phyloP scores from a whole-genome alignment of 352 stramenopile species.

The Phytophthora litchii region DNA sequence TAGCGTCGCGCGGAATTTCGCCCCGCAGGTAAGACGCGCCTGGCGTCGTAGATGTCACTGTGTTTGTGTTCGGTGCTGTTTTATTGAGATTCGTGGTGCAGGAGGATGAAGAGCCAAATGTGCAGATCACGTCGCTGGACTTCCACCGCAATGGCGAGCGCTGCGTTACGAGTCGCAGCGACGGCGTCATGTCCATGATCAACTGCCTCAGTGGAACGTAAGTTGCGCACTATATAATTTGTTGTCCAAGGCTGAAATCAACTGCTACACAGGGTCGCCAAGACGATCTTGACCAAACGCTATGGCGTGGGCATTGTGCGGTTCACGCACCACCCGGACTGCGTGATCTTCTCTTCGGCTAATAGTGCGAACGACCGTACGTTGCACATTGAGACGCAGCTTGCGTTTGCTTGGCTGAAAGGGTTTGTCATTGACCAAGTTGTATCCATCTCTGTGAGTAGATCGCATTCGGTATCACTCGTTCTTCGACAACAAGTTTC shows the following conservation, averaged over 20 bases:
- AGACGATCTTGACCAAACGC: slow-evolving; percentile 86
- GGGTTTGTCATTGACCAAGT: neutral
- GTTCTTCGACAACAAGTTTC: slow-evolving; percentile 90
- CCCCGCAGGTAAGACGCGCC: slow-evolving; percentile 46
- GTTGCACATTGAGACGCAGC: slow-evolving; percentile 10
- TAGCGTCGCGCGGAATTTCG: slow-evolving; percentile 69
- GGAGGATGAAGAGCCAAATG: slow-evolving; percentile 73
- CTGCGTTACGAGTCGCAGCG: slow-evolving; percentile 76
- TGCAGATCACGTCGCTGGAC: slow-evolving; percentile 62
- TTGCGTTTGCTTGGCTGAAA: slow-evolving; percentile 2
- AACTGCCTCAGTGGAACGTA: slow-evolving; percentile 87
- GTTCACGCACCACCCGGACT: slow-evolving; percentile 86
- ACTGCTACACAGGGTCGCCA: slow-evolving; percentile 60
- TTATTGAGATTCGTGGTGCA: slow-evolving; percentile 12
- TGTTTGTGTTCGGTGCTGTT: neutral
- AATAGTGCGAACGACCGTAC: slow-evolving; percentile 77
- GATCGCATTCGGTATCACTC: slow-evolving; percentile 89
- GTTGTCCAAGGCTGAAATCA: slow-evolving; percentile 5
- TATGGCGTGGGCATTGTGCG: slow-evolving; percentile 82
- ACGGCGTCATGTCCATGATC: slow-evolving; percentile 81
- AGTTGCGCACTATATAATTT: slow-evolving; percentile 22
- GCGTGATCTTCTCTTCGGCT: slow-evolving; percentile 83
- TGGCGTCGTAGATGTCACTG: neutral
- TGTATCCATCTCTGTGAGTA: slow-evolving; percentile 24
- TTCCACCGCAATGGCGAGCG: slow-evolving; percentile 85